These are phyloP conservation scores for Clitopilus hobsonii DNA, from an alignment of 768 basidiomycete genomes.

Conservation along the genomic window DNA sequence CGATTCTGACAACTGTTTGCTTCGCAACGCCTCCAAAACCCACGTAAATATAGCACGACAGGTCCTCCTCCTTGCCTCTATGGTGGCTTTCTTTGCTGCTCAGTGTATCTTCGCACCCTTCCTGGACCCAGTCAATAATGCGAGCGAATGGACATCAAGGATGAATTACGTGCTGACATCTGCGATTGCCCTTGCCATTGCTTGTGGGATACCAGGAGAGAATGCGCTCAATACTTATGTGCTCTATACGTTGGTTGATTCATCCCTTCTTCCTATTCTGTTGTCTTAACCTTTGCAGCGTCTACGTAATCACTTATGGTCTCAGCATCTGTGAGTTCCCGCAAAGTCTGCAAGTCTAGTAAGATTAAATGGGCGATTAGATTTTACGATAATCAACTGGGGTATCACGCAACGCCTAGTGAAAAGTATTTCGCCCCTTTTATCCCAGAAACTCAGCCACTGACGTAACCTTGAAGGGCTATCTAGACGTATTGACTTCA, in stretches of 20 bases:
- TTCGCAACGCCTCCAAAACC: conserved; percentile 48
- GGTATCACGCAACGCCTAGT: conserved; percentile 46
- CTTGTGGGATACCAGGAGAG: conserved; percentile 51
- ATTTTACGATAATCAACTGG: conserved; percentile 61
- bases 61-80: conserved; percentile 50
- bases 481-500: conserved; percentile 68
- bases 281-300: conserved; percentile 18
- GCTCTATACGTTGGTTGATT: conserved; percentile 54
- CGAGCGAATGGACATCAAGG: conserved; percentile 70
- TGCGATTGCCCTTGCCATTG: conserved; percentile 57
- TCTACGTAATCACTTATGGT: conserved; percentile 59
- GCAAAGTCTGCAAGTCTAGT: no score
- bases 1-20: conserved; percentile 68
- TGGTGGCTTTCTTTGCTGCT: conserved; percentile 52
- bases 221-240: conserved; percentile 56
- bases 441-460: not conserved
- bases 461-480: conserved; percentile 36
- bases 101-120: conserved; percentile 64
- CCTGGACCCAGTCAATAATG: conserved; percentile 66
- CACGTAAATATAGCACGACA: conserved; percentile 58
- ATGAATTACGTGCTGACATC: conserved; percentile 68
- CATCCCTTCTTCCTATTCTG: not conserved
- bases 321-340: conserved; percentile 57
- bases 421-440: conserved; percentile 44
- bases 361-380: no score